Evolutionary conservation across 768 basidiomycete genomes (phyloP), one percentile per base, ranked within the genome.

Genomic region (Gymnopilus dilepis): DNA sequence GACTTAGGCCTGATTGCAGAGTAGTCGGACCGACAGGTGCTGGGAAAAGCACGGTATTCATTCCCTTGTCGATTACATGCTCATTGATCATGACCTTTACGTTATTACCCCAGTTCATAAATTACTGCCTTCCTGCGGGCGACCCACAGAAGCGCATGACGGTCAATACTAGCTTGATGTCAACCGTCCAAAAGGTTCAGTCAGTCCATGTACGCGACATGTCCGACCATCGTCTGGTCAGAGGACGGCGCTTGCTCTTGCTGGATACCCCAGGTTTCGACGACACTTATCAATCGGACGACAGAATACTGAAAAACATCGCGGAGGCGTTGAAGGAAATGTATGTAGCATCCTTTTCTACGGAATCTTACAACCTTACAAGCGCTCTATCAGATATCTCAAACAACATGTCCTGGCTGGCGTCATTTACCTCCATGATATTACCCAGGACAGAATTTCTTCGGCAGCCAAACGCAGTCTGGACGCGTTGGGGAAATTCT

Each of bases 11-110:
- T n/a, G n/a, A n/a, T n/a, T n/a, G n/a, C n/a, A 61, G 60, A 1
- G 45, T 61, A 15, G 56, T 61, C 42, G 60, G 60, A 2, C 41
- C 54, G 2, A 56, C 60, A 15, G 60, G 60, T 21, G 53, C 60
- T 2, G 60, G 60, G 0, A 61, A 55, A 40, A 61, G 60, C 60
- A 61, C 60, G 17, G 60, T 61, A 55, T 31, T 30, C 0, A 34
- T 3, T 3, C 21, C 9, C 9, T 1, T 4, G 17, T n/a, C 22
- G 26, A 33, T 34, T 34, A 34, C n/a, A n/a, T n/a, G n/a, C n/a
- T n/a, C n/a, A n/a, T n/a, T n/a, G n/a, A n/a, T n/a, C n/a, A n/a
- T n/a, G n/a, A n/a, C n/a, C n/a, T n/a, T n/a, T n/a, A n/a, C n/a
- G n/a, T n/a, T n/a, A n/a, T n/a, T 34, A 34, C 33, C 12, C 12